Evolutionary conservation across 164 flowering plant genomes (phyloP).

Genomic region (Berberis vulgaris): DNA sequence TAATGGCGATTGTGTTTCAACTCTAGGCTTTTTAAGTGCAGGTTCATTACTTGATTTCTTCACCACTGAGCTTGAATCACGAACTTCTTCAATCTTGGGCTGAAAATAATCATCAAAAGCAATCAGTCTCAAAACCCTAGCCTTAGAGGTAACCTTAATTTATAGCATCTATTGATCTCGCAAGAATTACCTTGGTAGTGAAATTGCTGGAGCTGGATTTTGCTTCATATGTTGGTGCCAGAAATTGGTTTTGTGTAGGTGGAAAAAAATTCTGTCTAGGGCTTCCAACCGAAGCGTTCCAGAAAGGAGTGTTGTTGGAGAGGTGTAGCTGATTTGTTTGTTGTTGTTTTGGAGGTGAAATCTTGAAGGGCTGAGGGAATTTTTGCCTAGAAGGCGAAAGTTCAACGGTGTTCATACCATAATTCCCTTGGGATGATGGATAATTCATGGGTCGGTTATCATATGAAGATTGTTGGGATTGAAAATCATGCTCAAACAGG

Average conservation of each 20-base stretch:
- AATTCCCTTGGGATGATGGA: neutral
- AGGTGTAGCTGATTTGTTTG: too few relatives aligned
- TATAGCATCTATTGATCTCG: too few relatives aligned
- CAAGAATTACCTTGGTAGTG: neutral
- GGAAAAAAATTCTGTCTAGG: too few relatives aligned
- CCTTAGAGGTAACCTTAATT: neutral
- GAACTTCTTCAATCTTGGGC: constrained; percentile 27
- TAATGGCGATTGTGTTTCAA: constrained; percentile 56
- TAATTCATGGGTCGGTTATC: neutral
- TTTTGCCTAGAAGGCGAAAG: neutral
- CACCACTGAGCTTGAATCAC: constrained; percentile 27
- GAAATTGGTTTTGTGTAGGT: too few relatives aligned
- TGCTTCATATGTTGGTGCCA: too few relatives aligned
- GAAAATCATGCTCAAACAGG: too few relatives aligned
- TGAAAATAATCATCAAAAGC: constrained; percentile 4
- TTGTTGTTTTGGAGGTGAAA: too few relatives aligned
- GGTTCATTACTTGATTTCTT: constrained; percentile 43
- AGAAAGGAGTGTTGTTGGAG: too few relatives aligned
- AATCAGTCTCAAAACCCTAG: constrained; percentile 9
- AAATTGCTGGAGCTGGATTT: neutral
- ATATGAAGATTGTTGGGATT: too few relatives aligned
- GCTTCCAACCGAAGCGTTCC: too few relatives aligned
- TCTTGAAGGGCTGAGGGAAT: neutral
- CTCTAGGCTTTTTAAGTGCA: constrained; percentile 56
- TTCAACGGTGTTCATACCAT: neutral